A percentile compares a stretch with the other conserved stretches of the same genome.
Evolutionary conservation across 1,284 basidiomycete genomes (phyloP).

Genomic region (Coriolopsis trogii): DNA sequence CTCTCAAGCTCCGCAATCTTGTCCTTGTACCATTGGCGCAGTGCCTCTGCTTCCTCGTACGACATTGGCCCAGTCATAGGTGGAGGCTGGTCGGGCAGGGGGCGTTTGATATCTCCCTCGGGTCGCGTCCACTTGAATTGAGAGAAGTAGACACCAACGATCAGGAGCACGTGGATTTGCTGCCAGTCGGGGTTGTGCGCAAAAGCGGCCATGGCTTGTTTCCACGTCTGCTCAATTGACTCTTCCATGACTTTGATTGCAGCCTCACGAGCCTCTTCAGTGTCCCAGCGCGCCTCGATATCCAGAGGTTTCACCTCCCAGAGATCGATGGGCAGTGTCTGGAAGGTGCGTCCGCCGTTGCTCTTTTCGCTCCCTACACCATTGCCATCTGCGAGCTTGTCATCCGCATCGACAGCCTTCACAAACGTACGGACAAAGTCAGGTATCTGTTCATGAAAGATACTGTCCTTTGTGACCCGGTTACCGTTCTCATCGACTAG

Average conservation of each 20-base stretch:
- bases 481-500: background rate
- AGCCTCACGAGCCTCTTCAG: background rate
- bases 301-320: background rate
- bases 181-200: background rate
- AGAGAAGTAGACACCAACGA: background rate
- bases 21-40: background rate
- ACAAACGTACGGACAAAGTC: background rate
- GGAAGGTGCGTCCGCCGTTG: too few species aligned
- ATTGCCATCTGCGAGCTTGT: background rate
- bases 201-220: background rate
- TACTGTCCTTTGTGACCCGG: background rate
- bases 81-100: too few species aligned
- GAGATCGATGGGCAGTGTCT: too few species aligned
- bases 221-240: background rate
- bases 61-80: too few species aligned
- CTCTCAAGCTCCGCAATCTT: background rate
- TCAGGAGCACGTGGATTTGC: background rate
- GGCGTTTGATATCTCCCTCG: background rate
- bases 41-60: too few species aligned
- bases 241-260: background rate
- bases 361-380: too few species aligned
- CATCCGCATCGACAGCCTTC: background rate
- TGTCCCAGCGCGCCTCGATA: background rate
- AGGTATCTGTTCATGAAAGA: background rate
- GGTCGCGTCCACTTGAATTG: background rate